These are phyloP conservation scores for Parvularia atlantis DNA, from an alignment of 78 protist genomes.

Conservation along the genomic window DNA sequence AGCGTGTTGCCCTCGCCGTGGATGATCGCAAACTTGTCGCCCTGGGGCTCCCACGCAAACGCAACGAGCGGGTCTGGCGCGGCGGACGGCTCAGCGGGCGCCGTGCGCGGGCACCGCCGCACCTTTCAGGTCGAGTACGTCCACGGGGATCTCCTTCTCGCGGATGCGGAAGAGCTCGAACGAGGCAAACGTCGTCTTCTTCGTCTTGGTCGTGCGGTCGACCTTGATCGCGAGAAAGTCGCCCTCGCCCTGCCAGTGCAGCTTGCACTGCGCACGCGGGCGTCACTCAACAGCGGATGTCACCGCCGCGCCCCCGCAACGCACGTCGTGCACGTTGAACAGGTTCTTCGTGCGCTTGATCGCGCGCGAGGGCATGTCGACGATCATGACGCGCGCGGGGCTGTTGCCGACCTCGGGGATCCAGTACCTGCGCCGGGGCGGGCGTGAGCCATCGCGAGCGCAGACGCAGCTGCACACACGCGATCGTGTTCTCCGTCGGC, in stretches of 20 bases:
- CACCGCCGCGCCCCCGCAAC: too few species aligned
- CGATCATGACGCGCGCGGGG: slow-evolving; percentile 53
- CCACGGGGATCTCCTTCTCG: slow-evolving; percentile 61
- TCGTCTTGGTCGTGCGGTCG: slow-evolving; percentile 42
- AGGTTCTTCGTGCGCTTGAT: slow-evolving; percentile 47
- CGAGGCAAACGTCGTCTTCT: slow-evolving; percentile 23
- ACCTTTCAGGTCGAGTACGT: slow-evolving; percentile 30
- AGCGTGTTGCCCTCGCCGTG: slow-evolving; percentile 8
- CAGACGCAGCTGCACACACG: too few species aligned
- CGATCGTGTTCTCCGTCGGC: slow-evolving; percentile 59
- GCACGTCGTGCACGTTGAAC: slow-evolving; percentile 45
- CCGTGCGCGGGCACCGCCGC: neutral
- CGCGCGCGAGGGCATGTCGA: slow-evolving; percentile 45
- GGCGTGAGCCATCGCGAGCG: too few species aligned
- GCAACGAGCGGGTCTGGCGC: neutral
- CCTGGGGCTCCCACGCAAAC: slow-evolving; percentile 49
- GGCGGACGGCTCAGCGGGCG: neutral
- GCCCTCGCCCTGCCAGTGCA: slow-evolving; percentile 80
- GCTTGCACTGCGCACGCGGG: slow-evolving; percentile 11
- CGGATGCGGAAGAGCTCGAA: slow-evolving; percentile 78
- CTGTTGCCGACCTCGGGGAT: slow-evolving; percentile 42
- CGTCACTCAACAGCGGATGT: neutral
- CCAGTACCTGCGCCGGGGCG: too few species aligned
- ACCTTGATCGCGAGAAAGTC: slow-evolving; percentile 60
- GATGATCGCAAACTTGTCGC: slow-evolving; percentile 22